Percentiles rank a stretch among this genome's conserved stretches.
Conservation (phyloP, 208 protist species). For the Crithidia bombi region DNA sequence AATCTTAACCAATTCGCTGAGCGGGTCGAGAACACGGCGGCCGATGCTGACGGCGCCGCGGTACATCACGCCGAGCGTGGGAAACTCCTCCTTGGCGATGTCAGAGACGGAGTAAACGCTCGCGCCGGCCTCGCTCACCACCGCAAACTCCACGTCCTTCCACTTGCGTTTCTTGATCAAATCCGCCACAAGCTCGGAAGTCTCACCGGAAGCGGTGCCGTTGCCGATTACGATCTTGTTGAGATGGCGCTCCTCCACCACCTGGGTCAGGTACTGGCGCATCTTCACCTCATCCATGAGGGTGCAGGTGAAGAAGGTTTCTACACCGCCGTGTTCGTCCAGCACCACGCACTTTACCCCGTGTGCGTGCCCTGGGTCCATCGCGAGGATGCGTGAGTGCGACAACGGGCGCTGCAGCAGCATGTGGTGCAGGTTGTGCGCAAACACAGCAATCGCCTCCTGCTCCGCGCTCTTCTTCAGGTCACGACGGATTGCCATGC, state of each 20-base stretch:
- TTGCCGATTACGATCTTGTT: conserved; percentile 90
- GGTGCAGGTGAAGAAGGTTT: conserved; percentile 75
- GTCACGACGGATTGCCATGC: conserved; percentile 60
- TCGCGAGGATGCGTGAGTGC: conserved; percentile 70
- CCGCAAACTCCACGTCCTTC: conserved; percentile 74
- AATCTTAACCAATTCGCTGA: conserved; percentile 92
- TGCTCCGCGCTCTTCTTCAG: conserved; percentile 78
- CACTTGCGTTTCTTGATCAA: conserved; percentile 47
- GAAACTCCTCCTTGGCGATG: conserved; percentile 78
- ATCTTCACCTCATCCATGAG: conserved; percentile 67
- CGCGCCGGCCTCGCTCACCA: conserved; percentile 86
- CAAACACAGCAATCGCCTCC: conserved; percentile 79
- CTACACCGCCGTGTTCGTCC: conserved; percentile 66
- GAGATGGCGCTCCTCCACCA: conserved; percentile 48
- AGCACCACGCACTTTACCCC: conserved; percentile 88
- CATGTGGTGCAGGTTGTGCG: conserved; percentile 80
- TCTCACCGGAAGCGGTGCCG: conserved; percentile 76
- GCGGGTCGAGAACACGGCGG: conserved; percentile 88
- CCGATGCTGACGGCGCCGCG: conserved; percentile 89
- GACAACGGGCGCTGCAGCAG: conserved; percentile 77
- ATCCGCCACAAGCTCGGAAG: conserved; percentile 55
- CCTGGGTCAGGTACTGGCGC: conserved; percentile 60
- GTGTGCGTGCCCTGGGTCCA: conserved; percentile 84
- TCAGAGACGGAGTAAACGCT: conserved; percentile 86
- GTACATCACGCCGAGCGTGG: conserved; percentile 72